Evolutionary conservation across 129 eudicot species (phyloP), one percentile per base, ranked within the genome.

Genomic region (Ambrosia artemisiifolia): DNA sequence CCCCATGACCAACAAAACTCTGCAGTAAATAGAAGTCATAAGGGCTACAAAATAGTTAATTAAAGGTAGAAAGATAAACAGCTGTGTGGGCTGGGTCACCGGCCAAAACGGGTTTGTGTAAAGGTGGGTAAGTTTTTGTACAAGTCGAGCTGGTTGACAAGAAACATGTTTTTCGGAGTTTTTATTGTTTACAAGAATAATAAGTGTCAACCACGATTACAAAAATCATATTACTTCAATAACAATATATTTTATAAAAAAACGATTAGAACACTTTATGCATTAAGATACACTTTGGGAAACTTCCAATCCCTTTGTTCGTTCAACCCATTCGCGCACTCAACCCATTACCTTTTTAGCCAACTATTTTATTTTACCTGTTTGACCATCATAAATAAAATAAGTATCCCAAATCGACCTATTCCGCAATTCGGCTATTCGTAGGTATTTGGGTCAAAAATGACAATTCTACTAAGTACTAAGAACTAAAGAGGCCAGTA

Each of bases 1-100:
- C 99, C 78, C 99, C 99, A 78, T 95, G 99, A 59, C 99, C 99
- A 53, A 95, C 96, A 69, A 86, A 88, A 70, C 96, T 87, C 99
- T 95, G 89, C 84, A 83, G 11, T 16, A 74, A 53, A 68, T 72
- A 36, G 75, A 2, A 9, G 47, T 53, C 13, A 19, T 50, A 36
- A 61, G 11, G 12, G 42, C 24, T 63, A 48, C 1, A 34, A 47
- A 10, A 65, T 35, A 48, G 63, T 13, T 59, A 38, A 20, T 3
- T 14, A 28, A 54, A 33, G 11, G 7, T 30, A 19, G 7, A 11
- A 10, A 28, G 30, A 28, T 5, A 3, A 11, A 54, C 17, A 11
- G 63, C 30, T 8, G 17, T 8, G 2, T 7, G 8, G 60, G 17
- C 16, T 28, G 63, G 63, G 63, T 57, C 28, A 24, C 28, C 28